phyloP scores from a whole-genome alignment of 2,329 filamentous ascomycete species.

The Pyricularia pennisetigena region DNA sequence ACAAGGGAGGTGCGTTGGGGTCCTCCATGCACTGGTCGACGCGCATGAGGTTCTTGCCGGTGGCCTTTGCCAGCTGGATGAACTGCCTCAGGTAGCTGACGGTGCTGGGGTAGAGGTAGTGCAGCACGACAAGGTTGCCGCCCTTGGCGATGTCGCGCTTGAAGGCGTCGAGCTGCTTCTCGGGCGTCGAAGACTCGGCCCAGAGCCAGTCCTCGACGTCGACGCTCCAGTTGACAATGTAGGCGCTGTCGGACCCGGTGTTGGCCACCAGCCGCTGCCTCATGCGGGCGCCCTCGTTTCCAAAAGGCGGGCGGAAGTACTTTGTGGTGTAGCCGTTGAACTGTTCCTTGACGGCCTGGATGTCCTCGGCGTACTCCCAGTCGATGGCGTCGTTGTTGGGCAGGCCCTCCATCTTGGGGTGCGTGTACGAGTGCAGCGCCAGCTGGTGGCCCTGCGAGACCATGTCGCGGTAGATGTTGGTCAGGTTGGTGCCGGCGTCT shows the following conservation, averaged over 20 bases:
- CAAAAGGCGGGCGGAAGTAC: conserved; percentile 63
- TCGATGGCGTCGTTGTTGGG: conserved; percentile 42
- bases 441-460: conserved; percentile 53
- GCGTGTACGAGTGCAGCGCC: conserved; percentile 58
- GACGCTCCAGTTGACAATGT: conserved; percentile 59
- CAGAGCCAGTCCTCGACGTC: conserved; percentile 65
- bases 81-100: conserved; percentile 55
- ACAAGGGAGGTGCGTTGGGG: conserved; percentile 21
- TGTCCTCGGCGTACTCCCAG: conserved; percentile 51
- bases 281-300: conserved; percentile 57
- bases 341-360: conserved; percentile 32
- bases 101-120: conserved; percentile 56
- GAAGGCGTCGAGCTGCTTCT: conserved; percentile 59
- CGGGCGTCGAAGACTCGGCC: conserved; percentile 49
- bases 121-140: conserved; percentile 57
- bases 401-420: conserved; percentile 56
- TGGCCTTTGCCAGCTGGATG: conserved; percentile 52
- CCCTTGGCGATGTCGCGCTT: conserved; percentile 51
- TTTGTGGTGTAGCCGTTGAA: conserved; percentile 23
- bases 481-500: conserved; percentile 49
- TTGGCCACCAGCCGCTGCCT: conserved; percentile 49
- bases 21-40: conserved; percentile 26
- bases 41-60: conserved; percentile 41
- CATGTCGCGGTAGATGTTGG: conserved; percentile 56
- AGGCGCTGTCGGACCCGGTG: conserved; percentile 37